Evolutionary conservation across 345 rosid species (phyloP).

Genomic region (Pelargonium nanum): DNA sequence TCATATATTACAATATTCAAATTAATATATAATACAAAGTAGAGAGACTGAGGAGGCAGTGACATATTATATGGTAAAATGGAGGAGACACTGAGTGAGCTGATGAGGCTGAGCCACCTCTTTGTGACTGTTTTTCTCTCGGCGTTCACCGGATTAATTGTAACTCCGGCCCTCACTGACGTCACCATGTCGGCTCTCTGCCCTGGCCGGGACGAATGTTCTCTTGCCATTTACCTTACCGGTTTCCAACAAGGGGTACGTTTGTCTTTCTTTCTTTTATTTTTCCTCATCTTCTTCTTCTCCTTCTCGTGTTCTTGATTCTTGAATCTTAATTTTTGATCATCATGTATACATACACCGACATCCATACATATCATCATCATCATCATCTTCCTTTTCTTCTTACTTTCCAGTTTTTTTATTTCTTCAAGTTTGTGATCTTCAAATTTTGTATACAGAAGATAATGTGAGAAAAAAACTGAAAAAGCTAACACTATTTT

Average conservation of each 20-base stretch:
- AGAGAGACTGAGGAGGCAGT: too few relatives aligned
- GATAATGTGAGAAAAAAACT: too few relatives aligned
- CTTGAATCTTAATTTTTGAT: background rate
- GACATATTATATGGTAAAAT: too few relatives aligned
- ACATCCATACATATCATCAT: background rate
- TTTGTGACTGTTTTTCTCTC: constrained; percentile 51
- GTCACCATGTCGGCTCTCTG: constrained; percentile 76
- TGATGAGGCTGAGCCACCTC: constrained; percentile 35
- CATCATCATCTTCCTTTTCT: background rate
- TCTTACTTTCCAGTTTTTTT: background rate
- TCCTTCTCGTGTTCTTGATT: background rate
- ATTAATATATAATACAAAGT: too few relatives aligned
- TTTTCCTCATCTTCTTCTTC: background rate
- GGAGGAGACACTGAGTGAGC: constrained; percentile 9
- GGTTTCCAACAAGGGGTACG: constrained; percentile 77
- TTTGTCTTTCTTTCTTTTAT: background rate
- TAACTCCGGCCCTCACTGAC: constrained; percentile 59
- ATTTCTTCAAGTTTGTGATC: too few relatives aligned
- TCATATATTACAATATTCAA: too few relatives aligned
- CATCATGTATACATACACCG: too few relatives aligned
- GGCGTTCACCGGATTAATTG: constrained; percentile 25
- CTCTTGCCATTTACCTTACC: constrained; percentile 77
- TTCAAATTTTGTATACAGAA: too few relatives aligned
- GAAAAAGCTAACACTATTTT: too few relatives aligned
- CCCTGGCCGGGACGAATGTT: constrained; percentile 56